Percentiles rank a stretch among this genome's conserved stretches.
phyloP scores from a whole-genome alignment of 2,329 filamentous ascomycete species.

The Chaetomium olivaceum region DNA sequence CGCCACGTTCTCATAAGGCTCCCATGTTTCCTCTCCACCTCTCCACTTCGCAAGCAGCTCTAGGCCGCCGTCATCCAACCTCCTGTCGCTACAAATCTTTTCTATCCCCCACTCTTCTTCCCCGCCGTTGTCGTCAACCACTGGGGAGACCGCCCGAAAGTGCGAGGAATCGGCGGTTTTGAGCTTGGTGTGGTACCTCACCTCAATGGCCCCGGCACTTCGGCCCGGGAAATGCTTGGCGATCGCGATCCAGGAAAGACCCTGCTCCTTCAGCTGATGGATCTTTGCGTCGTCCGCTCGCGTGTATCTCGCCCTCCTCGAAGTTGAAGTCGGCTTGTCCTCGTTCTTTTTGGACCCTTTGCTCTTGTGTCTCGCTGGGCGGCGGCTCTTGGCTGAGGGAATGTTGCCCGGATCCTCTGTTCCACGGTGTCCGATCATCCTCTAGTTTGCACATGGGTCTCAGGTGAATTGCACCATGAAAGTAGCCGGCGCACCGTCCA shows the following conservation, averaged over 20 bases:
- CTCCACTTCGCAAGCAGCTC: not conserved
- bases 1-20: not conserved
- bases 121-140: too few relatives aligned
- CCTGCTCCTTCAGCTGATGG: constrained; percentile 12
- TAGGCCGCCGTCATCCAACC: not conserved
- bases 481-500: constrained; percentile 15
- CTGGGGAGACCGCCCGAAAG: too few relatives aligned
- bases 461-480: constrained; percentile 22
- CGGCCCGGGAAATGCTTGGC: constrained; percentile 13
- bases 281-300: constrained; percentile 2
- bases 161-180: not conserved
- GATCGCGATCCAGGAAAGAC: constrained; percentile 15
- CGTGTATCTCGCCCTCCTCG: constrained; percentile 1
- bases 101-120: not conserved
- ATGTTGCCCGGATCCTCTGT: not conserved
- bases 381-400: not conserved
- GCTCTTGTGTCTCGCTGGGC: not conserved
- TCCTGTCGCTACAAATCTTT: not conserved
- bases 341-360: not conserved
- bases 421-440: not conserved
- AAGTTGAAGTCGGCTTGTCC: constrained; percentile 3
- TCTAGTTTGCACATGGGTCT: not conserved
- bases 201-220: not conserved
- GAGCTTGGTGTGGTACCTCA: constrained; percentile 6
- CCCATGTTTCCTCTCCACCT: not conserved